Percentiles rank a stretch among this genome's conserved stretches.
Evolutionary conservation across 148 eudicot species (phyloP).

Genomic region (Pouteria glomerata): DNA sequence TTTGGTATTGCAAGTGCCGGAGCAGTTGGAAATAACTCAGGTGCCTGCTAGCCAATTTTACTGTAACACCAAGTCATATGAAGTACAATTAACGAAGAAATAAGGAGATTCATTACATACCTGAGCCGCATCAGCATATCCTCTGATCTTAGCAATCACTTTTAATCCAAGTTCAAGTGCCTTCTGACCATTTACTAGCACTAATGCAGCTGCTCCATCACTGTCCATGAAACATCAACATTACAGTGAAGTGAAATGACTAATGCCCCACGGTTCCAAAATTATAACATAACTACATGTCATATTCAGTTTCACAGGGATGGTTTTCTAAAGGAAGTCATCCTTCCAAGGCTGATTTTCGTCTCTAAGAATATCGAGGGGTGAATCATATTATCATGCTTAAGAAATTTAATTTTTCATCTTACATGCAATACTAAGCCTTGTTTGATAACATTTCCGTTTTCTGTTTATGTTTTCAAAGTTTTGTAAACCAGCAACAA

Average conservation of each 20-base stretch:
- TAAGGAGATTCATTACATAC: slow-evolving; percentile 19
- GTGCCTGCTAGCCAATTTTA: slow-evolving; percentile 53
- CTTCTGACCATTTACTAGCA: slow-evolving; percentile 83
- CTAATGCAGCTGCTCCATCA: slow-evolving; percentile 97
- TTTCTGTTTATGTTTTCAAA: too few species aligned
- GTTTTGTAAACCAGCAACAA: too few species aligned
- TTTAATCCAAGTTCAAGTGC: slow-evolving; percentile 71
- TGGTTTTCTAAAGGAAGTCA: background rate
- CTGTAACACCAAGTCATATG: background rate
- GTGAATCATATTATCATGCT: background rate
- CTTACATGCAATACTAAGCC: too few species aligned
- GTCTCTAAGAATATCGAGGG: background rate
- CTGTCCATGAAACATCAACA: slow-evolving; percentile 29
- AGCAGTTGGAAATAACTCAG: slow-evolving; percentile 89
- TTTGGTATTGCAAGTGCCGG: slow-evolving; percentile 97
- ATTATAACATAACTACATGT: background rate
- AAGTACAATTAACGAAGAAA: background rate
- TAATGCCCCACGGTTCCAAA: too few species aligned
- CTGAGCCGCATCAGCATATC: slow-evolving; percentile 97
- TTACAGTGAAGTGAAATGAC: background rate
- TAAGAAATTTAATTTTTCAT: background rate
- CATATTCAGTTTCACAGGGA: background rate
- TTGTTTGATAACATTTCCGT: too few species aligned
- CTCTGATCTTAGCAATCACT: slow-evolving; percentile 77
- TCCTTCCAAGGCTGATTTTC: background rate